Base-by-base conservation (phyloP, 2,329 filamentous ascomycete species). In the Aspergillus ustus region DNA sequence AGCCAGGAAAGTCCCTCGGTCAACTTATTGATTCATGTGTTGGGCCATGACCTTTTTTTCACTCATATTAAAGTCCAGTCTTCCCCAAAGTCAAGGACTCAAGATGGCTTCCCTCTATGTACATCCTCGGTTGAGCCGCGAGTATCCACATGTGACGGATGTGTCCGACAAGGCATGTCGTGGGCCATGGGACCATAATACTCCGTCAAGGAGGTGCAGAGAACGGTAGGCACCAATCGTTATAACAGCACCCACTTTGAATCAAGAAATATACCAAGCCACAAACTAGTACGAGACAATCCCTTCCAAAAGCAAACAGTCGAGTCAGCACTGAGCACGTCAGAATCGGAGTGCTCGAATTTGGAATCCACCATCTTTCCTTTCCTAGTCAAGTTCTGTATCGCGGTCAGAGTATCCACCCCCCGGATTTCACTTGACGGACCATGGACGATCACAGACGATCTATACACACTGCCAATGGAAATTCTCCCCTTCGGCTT, bases 241-340 rank as follows among this genome's bases (percentile, higher is more conserved):
- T 11, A 15, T 46, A 46, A 46, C 44, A 46, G 44, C 44, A 46
- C 7, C 44, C 8, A 9, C 9, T 20, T 46, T 46, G 22, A 20
- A 20, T 20, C n/a, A 46, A 46, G 22, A 46, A 44, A 46, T 20
- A 19, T 25, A 19, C 7, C n/a, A 20, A 46, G 44, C 44, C 19
- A 31, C 40, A 8, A 31, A 20, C 8, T 29, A 6, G 37, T 20
- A 25, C 31, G 9, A n/a, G 52, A 29, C 8, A 44, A 55, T 55
- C 52, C 37, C 40, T 55, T 31, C 52, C 52, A 29, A 29, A 55
- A 55, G 19, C 19, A 20, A n/a, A 22, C 4, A 45, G 28, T 28
- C 37, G 52, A 55, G 40, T 55, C 52, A 45, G 52, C 29, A 15
- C 13, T 22, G 20, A 45, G 37, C 15, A 44, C n/a, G 37, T 54